These are phyloP conservation scores for Lepiota subincarnata DNA, from an alignment of 768 basidiomycete species.

Conservation along the genomic window DNA sequence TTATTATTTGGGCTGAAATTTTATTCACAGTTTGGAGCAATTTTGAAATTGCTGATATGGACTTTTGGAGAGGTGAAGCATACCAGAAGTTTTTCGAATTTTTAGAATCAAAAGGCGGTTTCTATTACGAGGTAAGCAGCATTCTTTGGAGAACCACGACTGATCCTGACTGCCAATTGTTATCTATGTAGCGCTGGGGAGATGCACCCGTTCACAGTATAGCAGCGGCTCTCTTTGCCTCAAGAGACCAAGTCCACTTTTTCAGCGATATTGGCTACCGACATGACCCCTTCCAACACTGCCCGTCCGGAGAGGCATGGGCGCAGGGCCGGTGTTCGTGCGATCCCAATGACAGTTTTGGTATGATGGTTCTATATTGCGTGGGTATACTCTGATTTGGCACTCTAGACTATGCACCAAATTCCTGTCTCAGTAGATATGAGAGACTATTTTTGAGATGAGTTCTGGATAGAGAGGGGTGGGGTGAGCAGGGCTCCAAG, in stretches of 20 bases:
- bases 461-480: not conserved
- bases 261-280: conserved; percentile 83
- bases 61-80: conserved; percentile 83
- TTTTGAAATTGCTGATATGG: conserved; percentile 88
- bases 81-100: conserved; percentile 82
- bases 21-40: conserved; percentile 71
- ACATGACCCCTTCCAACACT: conserved; percentile 78
- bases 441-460: conserved; percentile 30
- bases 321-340: conserved; percentile 64
- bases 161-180: not conserved
- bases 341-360: conserved; percentile 66
- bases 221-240: conserved; percentile 71
- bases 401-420: conserved; percentile 33
- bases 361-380: conserved; percentile 25
- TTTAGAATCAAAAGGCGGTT: conserved; percentile 79
- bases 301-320: conserved; percentile 58
- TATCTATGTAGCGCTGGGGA: conserved; percentile 68
- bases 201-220: conserved; percentile 79
- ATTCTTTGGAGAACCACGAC: not conserved
- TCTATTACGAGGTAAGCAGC: conserved; percentile 83
- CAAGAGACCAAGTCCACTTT: conserved; percentile 74
- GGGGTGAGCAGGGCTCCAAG: not conserved
- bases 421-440: conserved; percentile 38
- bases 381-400: not conserved
- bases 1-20: not conserved